Base-by-base conservation (phyloP, 805 yeast genomes). In the Lachancea lanzarotensis region DNA sequence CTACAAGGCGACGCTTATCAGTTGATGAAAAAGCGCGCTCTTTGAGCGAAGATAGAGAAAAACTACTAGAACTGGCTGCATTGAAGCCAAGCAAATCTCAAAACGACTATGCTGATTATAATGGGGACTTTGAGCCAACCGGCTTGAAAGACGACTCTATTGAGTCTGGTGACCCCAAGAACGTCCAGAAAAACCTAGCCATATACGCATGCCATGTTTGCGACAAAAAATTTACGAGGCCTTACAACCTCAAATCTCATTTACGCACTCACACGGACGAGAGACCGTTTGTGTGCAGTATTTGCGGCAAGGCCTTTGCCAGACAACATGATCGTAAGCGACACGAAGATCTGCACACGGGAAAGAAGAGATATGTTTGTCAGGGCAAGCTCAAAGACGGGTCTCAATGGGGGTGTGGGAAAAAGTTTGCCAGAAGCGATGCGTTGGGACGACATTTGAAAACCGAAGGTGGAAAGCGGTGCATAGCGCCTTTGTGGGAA, bases 241-340 rank as follows among this genome's bases (percentile, higher is more conserved):
- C 96, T 0, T 93, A 93, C 63, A 93, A 93, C 60, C 70, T 91
- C 52, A 87, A 91, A 54, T 86, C 96, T 0, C 98, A 91, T 66
- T 69, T 85, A 58, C 71, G 96, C 47, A 91, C 98, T 0, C 98
- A 86, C 61, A 84, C 95, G 0, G 84, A 84, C 58, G 95, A 85
- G 57, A 67, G 89, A 43, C 95, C 93, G 5, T 85, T 78, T 56
- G 71, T 78, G 7, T 85, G 95, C 63, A 69, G 74, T 12, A 72
- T 76, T 3, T 85, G 95, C 66, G 88, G 87, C 3, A 84, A 84
- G 60, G 85, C 90, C 0, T 85, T 85, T 70, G 90, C 90, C 5
- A 66, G 93, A 47, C 82, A 81, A 45, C 93, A 84, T 56, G 93
- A 84, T 60, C 68, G 82, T 47, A 82, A 81, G 57, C 70, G 93